Conservation (phyloP, 2,329 filamentous ascomycete genomes). For the Paramyrothecium sp. region DNA sequence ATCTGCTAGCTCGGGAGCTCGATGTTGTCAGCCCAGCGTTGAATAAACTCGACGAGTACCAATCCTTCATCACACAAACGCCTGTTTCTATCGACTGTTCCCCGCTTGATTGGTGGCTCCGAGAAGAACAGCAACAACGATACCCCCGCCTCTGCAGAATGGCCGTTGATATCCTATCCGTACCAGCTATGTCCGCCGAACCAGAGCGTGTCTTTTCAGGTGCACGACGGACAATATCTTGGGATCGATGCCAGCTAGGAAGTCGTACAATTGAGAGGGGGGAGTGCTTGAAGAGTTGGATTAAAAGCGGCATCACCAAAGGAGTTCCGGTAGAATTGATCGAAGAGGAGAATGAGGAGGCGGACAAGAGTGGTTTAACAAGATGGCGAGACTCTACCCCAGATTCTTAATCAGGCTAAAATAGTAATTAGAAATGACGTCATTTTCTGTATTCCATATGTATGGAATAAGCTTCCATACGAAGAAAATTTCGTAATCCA, state of each 20-base stretch:
- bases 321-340: not conserved
- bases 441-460: too few relatives aligned
- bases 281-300: conserved; percentile 2
- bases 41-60: conserved; percentile 1
- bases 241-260: not conserved
- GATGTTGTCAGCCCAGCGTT: too few relatives aligned
- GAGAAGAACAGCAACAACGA: conserved; percentile 4
- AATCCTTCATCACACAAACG: conserved; percentile 5
- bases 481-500: too few relatives aligned
- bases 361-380: too few relatives aligned
- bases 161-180: conserved; percentile 1
- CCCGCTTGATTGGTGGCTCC: conserved; percentile 8
- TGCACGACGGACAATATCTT: not conserved
- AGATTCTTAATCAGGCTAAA: too few relatives aligned
- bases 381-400: too few relatives aligned
- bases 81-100: conserved; percentile 5
- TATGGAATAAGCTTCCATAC: too few relatives aligned
- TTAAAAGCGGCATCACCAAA: not conserved
- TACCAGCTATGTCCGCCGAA: not conserved
- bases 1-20: too few relatives aligned
- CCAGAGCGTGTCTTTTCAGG: not conserved
- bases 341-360: too few relatives aligned
- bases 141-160: not conserved
- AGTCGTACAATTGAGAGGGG: not conserved
- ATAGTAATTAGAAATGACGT: too few relatives aligned